A percentile compares a stretch with the other conserved stretches of the same genome.
phyloP scores from a whole-genome alignment of 1,139 yeast genomes.

The Lodderomyces parapsilosis region DNA sequence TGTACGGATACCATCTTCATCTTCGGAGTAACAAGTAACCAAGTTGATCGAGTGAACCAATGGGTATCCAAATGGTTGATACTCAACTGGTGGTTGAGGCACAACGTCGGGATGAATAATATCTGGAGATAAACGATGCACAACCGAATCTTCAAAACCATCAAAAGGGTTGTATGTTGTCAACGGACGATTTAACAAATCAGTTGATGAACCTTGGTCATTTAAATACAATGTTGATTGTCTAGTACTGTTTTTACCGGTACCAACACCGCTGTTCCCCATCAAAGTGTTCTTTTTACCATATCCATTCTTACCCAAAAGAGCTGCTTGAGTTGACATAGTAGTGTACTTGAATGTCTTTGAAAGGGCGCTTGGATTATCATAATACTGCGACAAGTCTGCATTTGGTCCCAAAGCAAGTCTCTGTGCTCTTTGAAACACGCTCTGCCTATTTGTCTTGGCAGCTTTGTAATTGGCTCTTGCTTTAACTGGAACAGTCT shows the following conservation, averaged over 20 bases:
- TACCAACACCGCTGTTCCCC: conserved; percentile 10
- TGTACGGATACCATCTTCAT: conserved; percentile 77
- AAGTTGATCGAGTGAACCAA: conserved; percentile 79
- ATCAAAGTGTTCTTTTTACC: conserved; percentile 14
- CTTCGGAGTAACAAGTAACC: conserved; percentile 95
- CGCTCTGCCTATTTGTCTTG: conserved; percentile 45
- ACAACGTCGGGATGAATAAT: conserved; percentile 71
- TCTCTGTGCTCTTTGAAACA: conserved; percentile 38
- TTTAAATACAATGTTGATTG: conserved; percentile 25
- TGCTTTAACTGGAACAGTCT: conserved; percentile 50
- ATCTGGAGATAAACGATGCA: conserved; percentile 62
- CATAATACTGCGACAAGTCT: conserved; percentile 42
- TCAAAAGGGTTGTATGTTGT: conserved; percentile 44
- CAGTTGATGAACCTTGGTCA: conserved; percentile 37
- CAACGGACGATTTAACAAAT: conserved; percentile 33
- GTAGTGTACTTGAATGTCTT: conserved; percentile 52
- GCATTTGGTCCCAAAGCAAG: conserved; percentile 39
- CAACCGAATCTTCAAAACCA: conserved; percentile 33
- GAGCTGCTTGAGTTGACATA: conserved; percentile 56
- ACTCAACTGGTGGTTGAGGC: conserved; percentile 86
- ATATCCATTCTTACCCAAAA: conserved; percentile 27
- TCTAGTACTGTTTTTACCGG: conserved; percentile 17
- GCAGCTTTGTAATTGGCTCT: conserved; percentile 48
- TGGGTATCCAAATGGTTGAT: conserved; percentile 87
- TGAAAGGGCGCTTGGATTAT: conserved; percentile 33